Evolutionary conservation across 441 rosid species (phyloP), one percentile per base, ranked within the genome.

Genomic region (Pelargonium fulgidum): DNA sequence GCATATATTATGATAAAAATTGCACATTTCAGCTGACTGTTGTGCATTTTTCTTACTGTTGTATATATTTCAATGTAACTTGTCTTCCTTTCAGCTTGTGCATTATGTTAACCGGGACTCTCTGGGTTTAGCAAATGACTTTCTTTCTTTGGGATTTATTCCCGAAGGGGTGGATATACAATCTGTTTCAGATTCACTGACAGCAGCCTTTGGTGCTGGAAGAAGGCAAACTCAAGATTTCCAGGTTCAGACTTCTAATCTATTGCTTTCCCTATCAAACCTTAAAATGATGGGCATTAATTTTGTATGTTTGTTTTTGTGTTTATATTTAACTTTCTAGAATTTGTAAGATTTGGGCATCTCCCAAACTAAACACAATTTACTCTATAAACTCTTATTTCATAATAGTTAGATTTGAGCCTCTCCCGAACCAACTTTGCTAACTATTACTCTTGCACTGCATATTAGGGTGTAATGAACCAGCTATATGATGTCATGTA

Each of bases 71-170:
- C 72, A 72, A 85, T 75, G 82, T 76, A 68, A 74, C 9, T 80
- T 81, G 61, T 76, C 65, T 71, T 75, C 70, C 78, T 88, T 86
- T 79, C 97, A 95, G 99, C 96, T 90, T 71, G 96, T 95, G 82
- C 99, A 95, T 89, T 92, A 85, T 81, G 96, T 95, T 79, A 95
- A 95, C 79, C 97, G 93, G 76, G 99, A 95, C 84, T 88, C 98
- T 68, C 86, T 88, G 83, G 92, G 98, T 83, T 81, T 95, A 87
- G 99, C 99, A 78, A 92, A 90, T 88, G 99, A 92, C 83, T 92
- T 87, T 83, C 93, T 89, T 80, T 92, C 99, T 73, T 85, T 95
- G 95, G 98, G 99, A 74, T 92, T 95, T 88, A 78, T 95, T 77
- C 98, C 99, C 76, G 98, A 92, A 83, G 93, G 92, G 78, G 86